Conservation (phyloP, 352 stramenopile genomes). For the Globisporangium parvum region DNA sequence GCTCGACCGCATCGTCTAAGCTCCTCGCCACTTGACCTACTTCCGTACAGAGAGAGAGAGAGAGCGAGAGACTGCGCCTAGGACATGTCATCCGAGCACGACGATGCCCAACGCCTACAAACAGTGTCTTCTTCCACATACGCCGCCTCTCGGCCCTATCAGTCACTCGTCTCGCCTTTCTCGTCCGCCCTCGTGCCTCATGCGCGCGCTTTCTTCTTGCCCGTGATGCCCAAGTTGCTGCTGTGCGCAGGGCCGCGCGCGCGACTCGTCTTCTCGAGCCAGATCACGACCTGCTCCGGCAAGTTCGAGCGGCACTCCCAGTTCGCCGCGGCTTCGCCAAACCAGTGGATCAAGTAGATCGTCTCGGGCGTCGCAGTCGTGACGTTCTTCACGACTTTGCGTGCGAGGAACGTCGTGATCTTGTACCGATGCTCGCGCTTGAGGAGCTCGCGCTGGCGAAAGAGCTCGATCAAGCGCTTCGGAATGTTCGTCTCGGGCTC, state of each 20-base stretch:
- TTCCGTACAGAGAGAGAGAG: too few relatives aligned
- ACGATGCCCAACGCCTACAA: neutral
- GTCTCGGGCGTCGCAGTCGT: constrained; percentile 45
- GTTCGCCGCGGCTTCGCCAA: constrained; percentile 30
- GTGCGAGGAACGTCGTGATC: constrained; percentile 47
- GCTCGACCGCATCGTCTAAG: constrained; percentile 90
- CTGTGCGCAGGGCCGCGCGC: neutral
- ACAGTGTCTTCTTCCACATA: neutral
- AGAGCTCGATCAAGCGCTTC: constrained; percentile 51
- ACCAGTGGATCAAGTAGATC: constrained; percentile 74
- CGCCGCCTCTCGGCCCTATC: constrained; percentile 1
- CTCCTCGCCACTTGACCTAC: too few relatives aligned
- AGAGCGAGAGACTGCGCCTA: constrained; percentile 1
- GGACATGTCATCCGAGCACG: too few relatives aligned
- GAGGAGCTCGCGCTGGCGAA: constrained; percentile 36
- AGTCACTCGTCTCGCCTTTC: too few relatives aligned
- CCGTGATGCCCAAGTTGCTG: neutral
- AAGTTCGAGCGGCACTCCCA: constrained; percentile 57
- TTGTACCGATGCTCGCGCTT: constrained; percentile 48
- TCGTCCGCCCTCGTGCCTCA: constrained; percentile 1
- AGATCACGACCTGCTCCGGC: constrained; percentile 45
- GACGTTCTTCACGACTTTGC: constrained; percentile 49
- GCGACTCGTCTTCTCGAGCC: constrained; percentile 66
- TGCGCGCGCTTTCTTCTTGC: constrained; percentile 38
- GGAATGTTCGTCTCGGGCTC: constrained; percentile 69